These are phyloP conservation scores for Ceratonia siliqua DNA, from an alignment of 306 rosid genomes.

Conservation along the genomic window DNA sequence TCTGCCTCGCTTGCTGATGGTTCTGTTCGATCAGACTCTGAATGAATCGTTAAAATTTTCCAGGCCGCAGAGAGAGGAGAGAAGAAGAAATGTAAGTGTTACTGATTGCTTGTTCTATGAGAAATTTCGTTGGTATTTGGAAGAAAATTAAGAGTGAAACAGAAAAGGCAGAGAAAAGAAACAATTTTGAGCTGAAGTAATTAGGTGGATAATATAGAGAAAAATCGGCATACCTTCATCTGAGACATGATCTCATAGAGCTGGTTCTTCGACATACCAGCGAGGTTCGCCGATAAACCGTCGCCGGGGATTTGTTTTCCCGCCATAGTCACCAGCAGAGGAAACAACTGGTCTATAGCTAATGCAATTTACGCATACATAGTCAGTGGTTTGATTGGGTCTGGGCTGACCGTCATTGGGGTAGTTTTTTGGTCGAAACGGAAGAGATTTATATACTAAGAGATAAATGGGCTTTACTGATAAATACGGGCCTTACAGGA, in stretches of 20 bases:
- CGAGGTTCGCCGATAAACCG: conserved; percentile 63
- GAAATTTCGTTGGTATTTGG: not conserved
- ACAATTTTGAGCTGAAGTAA: not conserved
- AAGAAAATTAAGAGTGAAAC: not conserved
- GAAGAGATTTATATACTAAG: too few relatives aligned
- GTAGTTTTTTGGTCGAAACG: too few relatives aligned
- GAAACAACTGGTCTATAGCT: too few relatives aligned
- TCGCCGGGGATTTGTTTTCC: conserved; percentile 79
- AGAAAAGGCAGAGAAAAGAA: not conserved
- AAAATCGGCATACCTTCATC: conserved; percentile 59
- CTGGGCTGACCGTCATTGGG: too few relatives aligned
- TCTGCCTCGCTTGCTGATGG: conserved; percentile 88
- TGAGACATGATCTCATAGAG: conserved; percentile 94
- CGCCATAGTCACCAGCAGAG: conserved; percentile 55
- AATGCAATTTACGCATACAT: too few relatives aligned
- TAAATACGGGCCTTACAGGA: too few relatives aligned
- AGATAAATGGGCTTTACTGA: too few relatives aligned
- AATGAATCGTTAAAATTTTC: not conserved
- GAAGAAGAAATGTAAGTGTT: not conserved
- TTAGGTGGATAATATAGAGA: not conserved
- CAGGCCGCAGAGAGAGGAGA: not conserved
- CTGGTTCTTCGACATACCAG: conserved; percentile 96
- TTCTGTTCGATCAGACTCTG: conserved; percentile 88
- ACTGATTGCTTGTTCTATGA: not conserved
- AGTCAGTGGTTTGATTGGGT: too few relatives aligned